Evolutionary conservation across 2,329 filamentous ascomycete species (phyloP), one percentile per base, ranked within the genome.

Genomic region (Pseudopyrenochaeta lycopersici): DNA sequence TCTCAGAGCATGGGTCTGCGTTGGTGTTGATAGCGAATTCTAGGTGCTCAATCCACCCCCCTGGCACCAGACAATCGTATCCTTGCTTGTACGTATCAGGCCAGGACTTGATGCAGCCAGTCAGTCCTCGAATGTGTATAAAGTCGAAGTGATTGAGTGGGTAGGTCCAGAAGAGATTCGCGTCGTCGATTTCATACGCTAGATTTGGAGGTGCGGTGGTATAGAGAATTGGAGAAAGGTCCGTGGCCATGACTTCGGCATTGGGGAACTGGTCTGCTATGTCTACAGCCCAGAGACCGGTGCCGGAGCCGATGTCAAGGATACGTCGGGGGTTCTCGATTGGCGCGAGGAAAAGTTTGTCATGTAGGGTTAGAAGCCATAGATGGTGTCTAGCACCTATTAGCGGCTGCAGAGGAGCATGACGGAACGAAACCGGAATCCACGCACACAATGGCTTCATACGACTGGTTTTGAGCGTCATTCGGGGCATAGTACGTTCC

Each of bases 141-240:
- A 76, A 71, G 55, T 77, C 75, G 58, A 78, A 78, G 41, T 68
- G 61, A 39, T 68, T 52, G 7, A 63, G 47, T 1, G 73, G 71
- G 57, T 77, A 80, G 7, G 73, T 73, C 77, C 79, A 80, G 41
- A 76, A 66, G 41, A 62, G 64, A 58, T 65, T 71, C 18, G 72
- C 68, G 63, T 81, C 79, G 61, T 81, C 78, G 58, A 81, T 74
- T 60, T 80, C 76, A 63, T 80, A 81, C 23, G 66, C 67, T 49
- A 78, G 70, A 59, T 81, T 81, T 2, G 76, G 71, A 4, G 77
- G 75, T 2, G 75, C 67, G 35, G 58, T 67, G 12, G 62, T 61
- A 20, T 64, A 60, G 54, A 76, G 71, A 41, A 70, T 70, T 4
- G 75, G 73, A 15, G 68, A 73, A 12, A 76, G 65, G 40, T 78